A percentile compares a stretch with the other conserved stretches of the same genome.
Evolutionary conservation across 257 asterid genomes (phyloP).

Genomic region (Solanum tacnaense): DNA sequence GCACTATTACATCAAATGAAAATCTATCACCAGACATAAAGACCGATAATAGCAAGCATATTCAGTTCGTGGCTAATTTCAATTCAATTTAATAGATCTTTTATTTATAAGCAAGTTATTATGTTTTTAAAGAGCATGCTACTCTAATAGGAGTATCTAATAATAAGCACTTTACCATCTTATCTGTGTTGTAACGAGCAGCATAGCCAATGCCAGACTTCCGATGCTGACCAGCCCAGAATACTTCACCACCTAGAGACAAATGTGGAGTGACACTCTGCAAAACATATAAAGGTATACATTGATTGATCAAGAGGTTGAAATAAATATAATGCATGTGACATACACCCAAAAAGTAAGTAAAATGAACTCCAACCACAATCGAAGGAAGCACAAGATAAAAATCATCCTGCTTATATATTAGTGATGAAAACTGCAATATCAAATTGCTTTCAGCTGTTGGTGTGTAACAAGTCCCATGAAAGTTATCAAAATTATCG

Average conservation of each 20-base stretch:
- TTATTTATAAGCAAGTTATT: background rate
- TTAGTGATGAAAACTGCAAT: background rate
- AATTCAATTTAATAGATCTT: background rate
- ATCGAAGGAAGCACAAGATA: background rate
- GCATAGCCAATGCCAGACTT: constrained; percentile 91
- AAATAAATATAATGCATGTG: background rate
- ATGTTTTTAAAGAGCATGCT: background rate
- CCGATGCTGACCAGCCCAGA: constrained; percentile 97
- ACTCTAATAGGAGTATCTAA: background rate
- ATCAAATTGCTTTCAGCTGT: background rate
- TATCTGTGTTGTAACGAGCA: constrained; percentile 85
- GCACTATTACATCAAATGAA: background rate
- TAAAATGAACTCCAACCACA: background rate
- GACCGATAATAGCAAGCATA: background rate
- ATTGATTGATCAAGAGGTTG: background rate
- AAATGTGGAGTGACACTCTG: constrained; percentile 76
- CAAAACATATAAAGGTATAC: constrained; percentile 8
- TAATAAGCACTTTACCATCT: constrained; percentile 44
- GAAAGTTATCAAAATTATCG: background rate
- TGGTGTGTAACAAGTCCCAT: background rate
- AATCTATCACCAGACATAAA: background rate
- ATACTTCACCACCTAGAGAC: constrained; percentile 89
- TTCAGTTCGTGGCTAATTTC: background rate
- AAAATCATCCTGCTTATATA: background rate
- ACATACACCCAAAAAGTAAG: background rate